These are phyloP conservation scores for Martensiomyces pterosporus DNA, from an alignment of 192 early-diverging fungal genomes.

Conservation along the genomic window DNA sequence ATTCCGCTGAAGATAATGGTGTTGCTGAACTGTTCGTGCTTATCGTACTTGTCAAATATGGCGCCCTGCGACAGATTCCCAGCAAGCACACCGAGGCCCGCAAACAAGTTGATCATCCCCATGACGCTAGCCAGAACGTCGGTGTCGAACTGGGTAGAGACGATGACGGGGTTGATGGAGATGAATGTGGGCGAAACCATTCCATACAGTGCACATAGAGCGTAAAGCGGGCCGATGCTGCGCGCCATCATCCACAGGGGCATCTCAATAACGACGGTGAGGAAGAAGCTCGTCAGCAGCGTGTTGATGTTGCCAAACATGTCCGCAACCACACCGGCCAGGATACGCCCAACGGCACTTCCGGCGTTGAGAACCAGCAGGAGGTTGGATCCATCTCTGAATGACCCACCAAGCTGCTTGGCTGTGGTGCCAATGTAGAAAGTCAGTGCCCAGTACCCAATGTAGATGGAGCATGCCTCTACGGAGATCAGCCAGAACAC, in stretches of 20 bases:
- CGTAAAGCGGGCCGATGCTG: slow-evolving; percentile 27
- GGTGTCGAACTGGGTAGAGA: slow-evolving; percentile 23
- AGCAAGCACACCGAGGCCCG: slow-evolving; percentile 27
- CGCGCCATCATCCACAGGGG: slow-evolving; percentile 38
- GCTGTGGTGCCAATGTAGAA: slow-evolving; percentile 39
- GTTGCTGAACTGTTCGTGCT: slow-evolving; percentile 33
- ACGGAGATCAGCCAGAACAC: slow-evolving; percentile 34
- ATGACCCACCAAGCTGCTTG: slow-evolving; percentile 17
- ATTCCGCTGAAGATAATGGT: slow-evolving; percentile 38
- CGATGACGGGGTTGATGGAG: slow-evolving; percentile 41
- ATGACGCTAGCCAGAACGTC: slow-evolving; percentile 33
- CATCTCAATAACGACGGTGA: slow-evolving; percentile 28
- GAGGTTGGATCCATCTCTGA: slow-evolving; percentile 25
- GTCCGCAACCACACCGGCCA: slow-evolving; percentile 36
- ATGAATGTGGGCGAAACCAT: slow-evolving; percentile 44
- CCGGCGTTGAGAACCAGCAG: slow-evolving; percentile 37
- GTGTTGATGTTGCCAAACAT: slow-evolving; percentile 34
- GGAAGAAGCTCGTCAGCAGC: slow-evolving; percentile 15
- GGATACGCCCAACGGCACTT: slow-evolving; percentile 25
- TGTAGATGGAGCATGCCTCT: slow-evolving; percentile 30
- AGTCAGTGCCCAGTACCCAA: slow-evolving; percentile 46
- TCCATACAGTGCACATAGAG: slow-evolving; percentile 28
- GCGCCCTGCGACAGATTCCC: slow-evolving; percentile 40
- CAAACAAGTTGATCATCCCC: slow-evolving; percentile 43
- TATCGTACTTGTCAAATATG: slow-evolving; percentile 44